phyloP scores from a whole-genome alignment of 1,139 yeast species.

The Candida tropicalis region DNA sequence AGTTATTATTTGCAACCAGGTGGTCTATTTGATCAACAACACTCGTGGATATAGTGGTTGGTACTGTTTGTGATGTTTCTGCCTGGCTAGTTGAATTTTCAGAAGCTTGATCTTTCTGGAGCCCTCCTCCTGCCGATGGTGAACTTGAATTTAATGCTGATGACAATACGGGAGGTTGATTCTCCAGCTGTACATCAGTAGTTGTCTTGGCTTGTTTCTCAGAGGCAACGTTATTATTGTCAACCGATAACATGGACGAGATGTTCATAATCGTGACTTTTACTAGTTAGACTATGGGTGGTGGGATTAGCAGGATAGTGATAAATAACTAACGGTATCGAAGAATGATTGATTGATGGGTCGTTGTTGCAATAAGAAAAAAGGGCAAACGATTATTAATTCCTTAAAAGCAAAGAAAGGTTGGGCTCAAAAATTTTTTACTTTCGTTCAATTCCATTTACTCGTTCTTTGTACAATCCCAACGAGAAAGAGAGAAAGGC shows the following conservation, averaged over 20 bases:
- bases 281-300: too few relatives aligned
- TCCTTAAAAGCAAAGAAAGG: constrained; percentile 1
- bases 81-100: background rate
- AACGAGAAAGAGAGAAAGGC: constrained; percentile 2
- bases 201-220: background rate
- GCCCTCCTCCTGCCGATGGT: background rate
- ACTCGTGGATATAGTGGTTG: background rate
- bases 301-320: background rate
- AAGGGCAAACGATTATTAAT: background rate
- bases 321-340: background rate
- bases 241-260: constrained; percentile 44
- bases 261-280: constrained; percentile 33
- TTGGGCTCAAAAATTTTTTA: constrained; percentile 3
- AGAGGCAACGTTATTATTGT: constrained; percentile 12
- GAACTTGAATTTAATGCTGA: constrained; percentile 2
- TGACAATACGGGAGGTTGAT: constrained; percentile 3
- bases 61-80: background rate
- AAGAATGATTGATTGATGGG: background rate
- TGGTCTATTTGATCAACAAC: background rate
- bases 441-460: constrained; percentile 2
- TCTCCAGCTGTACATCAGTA: constrained; percentile 1
- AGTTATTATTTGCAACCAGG: background rate
- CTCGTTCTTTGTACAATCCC: constrained; percentile 1
- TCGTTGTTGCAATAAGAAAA: constrained; percentile 1
- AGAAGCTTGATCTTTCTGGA: background rate